Evolutionary conservation across 352 stramenopile species (phyloP).

Genomic region (Peronospora farinosa): DNA sequence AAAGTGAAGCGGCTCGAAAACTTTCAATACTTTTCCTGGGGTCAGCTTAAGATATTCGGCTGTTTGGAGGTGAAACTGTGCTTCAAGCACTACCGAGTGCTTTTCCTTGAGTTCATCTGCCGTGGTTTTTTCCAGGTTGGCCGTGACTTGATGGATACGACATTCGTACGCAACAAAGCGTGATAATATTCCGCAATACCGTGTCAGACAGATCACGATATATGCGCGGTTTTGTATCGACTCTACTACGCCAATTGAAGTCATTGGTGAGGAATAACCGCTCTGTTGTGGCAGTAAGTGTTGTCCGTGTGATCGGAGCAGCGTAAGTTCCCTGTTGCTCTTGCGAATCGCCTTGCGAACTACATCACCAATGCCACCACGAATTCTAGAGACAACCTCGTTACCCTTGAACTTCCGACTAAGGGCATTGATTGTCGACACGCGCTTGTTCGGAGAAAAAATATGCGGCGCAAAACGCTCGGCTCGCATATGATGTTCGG

Average conservation of each 20-base stretch:
- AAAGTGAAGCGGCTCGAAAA: conserved; percentile 62
- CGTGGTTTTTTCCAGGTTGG: conserved; percentile 12
- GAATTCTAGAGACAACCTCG: conserved; percentile 38
- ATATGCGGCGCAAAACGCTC: conserved; percentile 50
- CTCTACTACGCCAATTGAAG: conserved; percentile 19
- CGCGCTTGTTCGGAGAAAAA: conserved; percentile 48
- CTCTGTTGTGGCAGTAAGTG: conserved; percentile 40
- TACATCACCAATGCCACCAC: conserved; percentile 46
- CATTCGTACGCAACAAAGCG: conserved; percentile 35
- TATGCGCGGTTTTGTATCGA: conserved; percentile 39
- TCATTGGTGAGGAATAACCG: conserved; percentile 3
- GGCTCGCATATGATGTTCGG: conserved; percentile 46
- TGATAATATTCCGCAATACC: conserved; percentile 3
- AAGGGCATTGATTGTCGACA: neutral
- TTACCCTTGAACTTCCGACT: conserved; percentile 23
- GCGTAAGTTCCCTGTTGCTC: conserved; percentile 50
- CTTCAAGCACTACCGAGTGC: conserved; percentile 18
- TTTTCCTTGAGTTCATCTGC: conserved; percentile 12
- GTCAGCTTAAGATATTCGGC: conserved; percentile 29
- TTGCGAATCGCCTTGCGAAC: conserved; percentile 49
- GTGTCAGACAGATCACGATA: conserved; percentile 32
- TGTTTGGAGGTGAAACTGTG: conserved; percentile 31
- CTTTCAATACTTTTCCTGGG: conserved; percentile 27
- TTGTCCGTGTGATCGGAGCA: conserved; percentile 47
- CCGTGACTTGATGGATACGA: conserved; percentile 21